Conservation (phyloP, 306 rosid genomes). For the Mimosa bimucronata region DNA sequence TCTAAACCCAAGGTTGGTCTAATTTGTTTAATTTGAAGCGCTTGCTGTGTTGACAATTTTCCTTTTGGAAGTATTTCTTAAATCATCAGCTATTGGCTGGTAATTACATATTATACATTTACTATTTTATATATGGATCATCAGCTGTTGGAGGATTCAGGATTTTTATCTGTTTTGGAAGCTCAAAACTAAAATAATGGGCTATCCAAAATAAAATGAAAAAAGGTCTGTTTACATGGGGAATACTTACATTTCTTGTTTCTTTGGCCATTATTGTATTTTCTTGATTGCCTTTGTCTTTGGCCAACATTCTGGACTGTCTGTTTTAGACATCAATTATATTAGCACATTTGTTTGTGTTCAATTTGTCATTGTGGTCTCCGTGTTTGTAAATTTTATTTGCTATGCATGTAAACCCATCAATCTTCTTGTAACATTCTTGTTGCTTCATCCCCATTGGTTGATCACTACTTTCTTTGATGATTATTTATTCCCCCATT, state of each 20-base stretch:
- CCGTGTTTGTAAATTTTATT: not conserved
- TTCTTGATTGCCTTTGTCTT: not conserved
- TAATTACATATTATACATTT: slow-evolving; percentile 1
- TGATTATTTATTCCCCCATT: slow-evolving; percentile 8
- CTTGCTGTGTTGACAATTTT: slow-evolving; percentile 20
- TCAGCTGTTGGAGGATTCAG: not conserved
- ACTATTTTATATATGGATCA: not conserved
- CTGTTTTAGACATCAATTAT: not conserved
- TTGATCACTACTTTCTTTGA: slow-evolving; percentile 4
- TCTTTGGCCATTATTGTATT: slow-evolving; percentile 2
- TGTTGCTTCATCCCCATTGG: not conserved
- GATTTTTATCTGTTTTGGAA: not conserved
- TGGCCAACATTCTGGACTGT: slow-evolving; percentile 1
- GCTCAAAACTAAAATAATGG: slow-evolving; percentile 1
- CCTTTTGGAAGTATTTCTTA: not conserved
- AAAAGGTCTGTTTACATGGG: not conserved
- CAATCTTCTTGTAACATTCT: not conserved
- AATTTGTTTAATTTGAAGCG: slow-evolving; percentile 22
- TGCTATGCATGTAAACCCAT: not conserved
- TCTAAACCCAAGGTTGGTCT: slow-evolving; percentile 80
- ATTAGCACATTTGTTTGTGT: not conserved
- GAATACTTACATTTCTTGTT: slow-evolving; percentile 13
- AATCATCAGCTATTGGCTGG: slow-evolving; percentile 4
- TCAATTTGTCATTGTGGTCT: slow-evolving; percentile 7
- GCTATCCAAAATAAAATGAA: not conserved